Percentiles rank a stretch among this genome's conserved stretches.
These are phyloP conservation scores for Penicillium pancosmium DNA, from an alignment of 495 filamentous ascomycete genomes.

Conservation along the genomic window DNA sequence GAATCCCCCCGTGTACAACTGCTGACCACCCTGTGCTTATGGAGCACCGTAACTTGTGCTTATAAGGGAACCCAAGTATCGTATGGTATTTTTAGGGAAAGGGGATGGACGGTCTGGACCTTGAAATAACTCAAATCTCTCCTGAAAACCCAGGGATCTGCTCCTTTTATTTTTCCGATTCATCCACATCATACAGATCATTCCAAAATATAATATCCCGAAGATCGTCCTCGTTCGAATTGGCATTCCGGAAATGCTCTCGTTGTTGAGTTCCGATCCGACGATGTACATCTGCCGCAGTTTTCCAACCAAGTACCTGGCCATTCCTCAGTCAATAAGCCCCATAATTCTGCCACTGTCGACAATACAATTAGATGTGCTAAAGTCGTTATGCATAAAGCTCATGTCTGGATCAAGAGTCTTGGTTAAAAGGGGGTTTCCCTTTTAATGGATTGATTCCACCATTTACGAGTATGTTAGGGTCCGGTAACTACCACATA, in stretches of 20 bases:
- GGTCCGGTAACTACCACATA: slow-evolving; percentile 41
- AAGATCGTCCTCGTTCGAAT: slow-evolving; percentile 30
- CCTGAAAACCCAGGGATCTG: too few relatives aligned
- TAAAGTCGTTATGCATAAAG: slow-evolving; percentile 51
- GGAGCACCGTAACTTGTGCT: too few relatives aligned
- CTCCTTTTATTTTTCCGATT: too few relatives aligned
- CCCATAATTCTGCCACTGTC: slow-evolving; percentile 45
- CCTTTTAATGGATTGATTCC: slow-evolving; percentile 35
- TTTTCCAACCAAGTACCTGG: slow-evolving; percentile 48
- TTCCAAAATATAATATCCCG: slow-evolving; percentile 40
- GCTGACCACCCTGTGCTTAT: too few relatives aligned
- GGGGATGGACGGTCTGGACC: too few relatives aligned
- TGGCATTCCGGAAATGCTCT: slow-evolving; percentile 38
- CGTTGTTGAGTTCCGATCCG: slow-evolving; percentile 38
- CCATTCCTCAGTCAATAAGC: slow-evolving; percentile 52
- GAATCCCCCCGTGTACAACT: too few relatives aligned
- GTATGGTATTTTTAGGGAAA: too few relatives aligned
- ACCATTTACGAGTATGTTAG: slow-evolving; percentile 35
- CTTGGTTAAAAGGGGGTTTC: slow-evolving; percentile 35
- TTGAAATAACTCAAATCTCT: too few relatives aligned
- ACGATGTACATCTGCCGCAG: slow-evolving; percentile 39
- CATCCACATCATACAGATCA: slow-evolving; percentile 32
- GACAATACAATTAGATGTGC: slow-evolving; percentile 42
- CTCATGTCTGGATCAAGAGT: slow-evolving; percentile 32
- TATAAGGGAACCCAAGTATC: too few relatives aligned